A percentile compares a stretch with the other conserved stretches of the same genome.
Evolutionary conservation across 2,329 filamentous ascomycete genomes (phyloP).

Genomic region (Trichoderma cornu-damae): DNA sequence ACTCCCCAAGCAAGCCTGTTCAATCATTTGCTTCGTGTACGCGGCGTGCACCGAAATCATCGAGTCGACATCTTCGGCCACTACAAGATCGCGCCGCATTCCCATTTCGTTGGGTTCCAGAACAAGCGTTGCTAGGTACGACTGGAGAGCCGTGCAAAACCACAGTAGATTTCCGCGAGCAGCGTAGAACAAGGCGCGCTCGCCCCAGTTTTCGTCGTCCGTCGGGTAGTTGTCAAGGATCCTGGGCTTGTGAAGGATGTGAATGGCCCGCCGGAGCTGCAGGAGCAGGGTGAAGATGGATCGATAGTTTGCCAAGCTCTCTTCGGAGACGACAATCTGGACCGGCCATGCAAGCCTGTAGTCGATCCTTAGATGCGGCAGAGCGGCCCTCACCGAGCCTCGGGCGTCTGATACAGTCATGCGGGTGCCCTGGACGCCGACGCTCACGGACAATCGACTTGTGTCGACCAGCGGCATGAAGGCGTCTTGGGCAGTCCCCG

Average conservation of each 20-base stretch:
- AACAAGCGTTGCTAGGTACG: conserved; percentile 70
- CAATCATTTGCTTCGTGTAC: conserved; percentile 58
- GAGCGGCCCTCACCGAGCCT: conserved; percentile 50
- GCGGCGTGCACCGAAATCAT: conserved; percentile 68
- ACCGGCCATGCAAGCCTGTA: conserved; percentile 65
- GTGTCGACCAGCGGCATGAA: conserved; percentile 56
- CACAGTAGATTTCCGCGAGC: conserved; percentile 68
- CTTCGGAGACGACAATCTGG: conserved; percentile 66
- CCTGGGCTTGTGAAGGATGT: conserved; percentile 56
- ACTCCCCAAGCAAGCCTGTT: conserved; percentile 63
- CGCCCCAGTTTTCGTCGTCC: conserved; percentile 36
- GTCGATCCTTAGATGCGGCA: conserved; percentile 59
- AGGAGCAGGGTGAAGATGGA: conserved; percentile 69
- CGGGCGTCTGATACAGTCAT: conserved; percentile 43
- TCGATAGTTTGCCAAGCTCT: conserved; percentile 63
- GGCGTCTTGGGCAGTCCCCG: conserved; percentile 68
- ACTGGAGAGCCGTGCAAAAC: conserved; percentile 70
- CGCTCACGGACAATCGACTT: conserved; percentile 58
- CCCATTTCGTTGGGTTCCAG: conserved; percentile 54
- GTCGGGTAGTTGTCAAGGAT: conserved; percentile 39
- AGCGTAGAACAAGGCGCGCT: conserved; percentile 49
- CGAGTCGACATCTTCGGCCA: conserved; percentile 68
- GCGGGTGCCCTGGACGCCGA: conserved; percentile 38
- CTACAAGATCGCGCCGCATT: conserved; percentile 53
- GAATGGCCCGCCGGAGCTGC: conserved; percentile 67